Evolutionary conservation across 805 yeast species (phyloP).

Genomic region (Sugiyamaella marilandica): DNA sequence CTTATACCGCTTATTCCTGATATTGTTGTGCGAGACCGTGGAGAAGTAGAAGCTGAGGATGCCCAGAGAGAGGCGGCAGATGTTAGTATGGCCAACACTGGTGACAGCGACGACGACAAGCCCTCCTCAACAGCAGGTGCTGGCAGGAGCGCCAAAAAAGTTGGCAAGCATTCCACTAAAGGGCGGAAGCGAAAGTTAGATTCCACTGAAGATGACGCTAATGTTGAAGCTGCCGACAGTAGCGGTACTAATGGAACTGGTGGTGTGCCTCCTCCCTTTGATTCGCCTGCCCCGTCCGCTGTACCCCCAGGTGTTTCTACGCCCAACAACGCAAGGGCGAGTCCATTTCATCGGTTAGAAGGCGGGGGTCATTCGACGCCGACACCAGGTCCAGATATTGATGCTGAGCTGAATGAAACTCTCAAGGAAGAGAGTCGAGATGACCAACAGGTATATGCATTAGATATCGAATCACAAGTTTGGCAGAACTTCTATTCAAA

Average conservation of each 20-base stretch:
- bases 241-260: conserved; percentile 3
- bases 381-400: conserved; percentile 16
- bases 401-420: conserved; percentile 13
- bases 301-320: conserved; percentile 4
- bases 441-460: conserved; percentile 14
- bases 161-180: conserved; percentile 23
- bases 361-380: conserved; percentile 8
- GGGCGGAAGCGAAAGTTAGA: conserved; percentile 27
- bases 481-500: conserved; percentile 85
- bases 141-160: conserved; percentile 36
- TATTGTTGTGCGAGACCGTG: conserved; percentile 58
- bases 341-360: conserved; percentile 4
- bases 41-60: conserved; percentile 39
- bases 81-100: conserved; percentile 3
- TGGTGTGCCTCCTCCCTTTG: neutral
- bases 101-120: conserved; percentile 18
- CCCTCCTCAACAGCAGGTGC: conserved; percentile 6
- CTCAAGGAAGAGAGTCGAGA: conserved; percentile 11
- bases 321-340: conserved; percentile 2
- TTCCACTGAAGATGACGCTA: conserved; percentile 16
- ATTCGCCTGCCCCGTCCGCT: conserved; percentile 3
- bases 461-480: conserved; percentile 70
- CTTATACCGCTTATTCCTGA: conserved; percentile 86
- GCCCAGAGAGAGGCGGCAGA: conserved; percentile 12
- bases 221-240: conserved; percentile 3